Evolutionary conservation across 2,329 filamentous ascomycete species (phyloP), one percentile per base, ranked within the genome.

Genomic region (Elsinoe fawcettii): DNA sequence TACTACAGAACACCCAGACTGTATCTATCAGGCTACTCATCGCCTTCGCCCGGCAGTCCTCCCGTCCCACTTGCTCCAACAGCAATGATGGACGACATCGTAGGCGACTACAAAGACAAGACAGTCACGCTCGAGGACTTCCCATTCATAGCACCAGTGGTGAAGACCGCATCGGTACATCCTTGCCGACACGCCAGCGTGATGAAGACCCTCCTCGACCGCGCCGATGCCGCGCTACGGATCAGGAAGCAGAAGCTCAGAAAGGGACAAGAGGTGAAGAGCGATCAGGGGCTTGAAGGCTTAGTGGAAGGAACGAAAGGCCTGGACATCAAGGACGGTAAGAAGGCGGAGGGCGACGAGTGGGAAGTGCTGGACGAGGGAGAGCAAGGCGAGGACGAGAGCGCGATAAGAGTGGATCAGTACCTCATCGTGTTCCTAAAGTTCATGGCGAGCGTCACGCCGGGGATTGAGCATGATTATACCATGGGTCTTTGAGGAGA

Each of bases 61-160:
- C 67, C 69, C 56, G 59, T 90, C 63, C 90, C 91, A 1, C 84
- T 95, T 0, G 83, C 87, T 2, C 90, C 90, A 2, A 81, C 87
- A 54, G 78, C 86, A 55, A 96, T 96, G 90, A 95, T 96, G 88
- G 89, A 96, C 72, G 90, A 96, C 70, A 95, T 96, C 58, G 88
- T 95, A 34, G 90, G 91, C 61, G 90, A 96, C 76, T 96, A 96
- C 78, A 95, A 95, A 70, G 90, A 96, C 76, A 99, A 99, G 79
- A 99, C 93, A 0, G 93, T 99, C 60, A 99, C 93, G 1, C 84
- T 97, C 59, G 93, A 99, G 70, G 90, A 96, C 73, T 99, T 99
- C 69, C 90, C 90, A 47, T 96, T 95, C 77, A 93, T 95, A 70
- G 87, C 89, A 63, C 86, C 88, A 67, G 86, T 85, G 65, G 84